Evolutionary conservation across 495 filamentous ascomycete genomes (phyloP).

Genomic region (Letharia lupina): DNA sequence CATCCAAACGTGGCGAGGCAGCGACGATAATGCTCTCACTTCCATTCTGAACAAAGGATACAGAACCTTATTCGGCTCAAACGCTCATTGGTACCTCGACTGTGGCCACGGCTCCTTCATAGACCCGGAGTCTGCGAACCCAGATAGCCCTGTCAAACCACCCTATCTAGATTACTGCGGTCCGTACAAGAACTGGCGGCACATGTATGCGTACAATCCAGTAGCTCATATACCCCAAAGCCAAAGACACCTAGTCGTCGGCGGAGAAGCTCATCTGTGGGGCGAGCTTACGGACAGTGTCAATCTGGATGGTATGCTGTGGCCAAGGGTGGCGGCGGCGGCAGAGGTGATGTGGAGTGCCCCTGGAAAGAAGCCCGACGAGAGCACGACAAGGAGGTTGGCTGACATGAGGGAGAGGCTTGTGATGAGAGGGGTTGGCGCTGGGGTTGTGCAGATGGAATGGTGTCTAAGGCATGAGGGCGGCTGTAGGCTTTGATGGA

Average conservation of each 20-base stretch:
- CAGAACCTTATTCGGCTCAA: conserved; percentile 58
- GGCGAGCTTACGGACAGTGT: conserved; percentile 63
- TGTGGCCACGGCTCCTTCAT: conserved; percentile 34
- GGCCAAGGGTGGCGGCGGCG: conserved; percentile 49
- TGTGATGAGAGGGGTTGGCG: conserved; percentile 53
- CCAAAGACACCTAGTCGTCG: conserved; percentile 53
- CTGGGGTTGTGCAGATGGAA: conserved; percentile 49
- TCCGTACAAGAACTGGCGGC: conserved; percentile 64
- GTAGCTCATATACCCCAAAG: conserved; percentile 46
- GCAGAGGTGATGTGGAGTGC: conserved; percentile 74
- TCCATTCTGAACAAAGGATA: conserved; percentile 47
- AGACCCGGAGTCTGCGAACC: conserved; percentile 17
- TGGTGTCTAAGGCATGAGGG: conserved; percentile 41
- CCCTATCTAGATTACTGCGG: conserved; percentile 71
- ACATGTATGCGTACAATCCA: conserved; percentile 69
- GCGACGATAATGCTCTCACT: conserved; percentile 39
- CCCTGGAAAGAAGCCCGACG: conserved; percentile 53
- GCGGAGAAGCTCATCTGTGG: conserved; percentile 72
- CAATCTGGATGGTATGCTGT: conserved; percentile 45
- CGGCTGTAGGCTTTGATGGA: conserved; percentile 14
- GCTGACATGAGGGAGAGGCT: conserved; percentile 65
- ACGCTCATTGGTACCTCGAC: conserved; percentile 61
- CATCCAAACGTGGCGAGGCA: conserved; percentile 62
- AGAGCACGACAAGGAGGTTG: conserved; percentile 47
- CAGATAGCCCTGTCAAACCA: conserved; percentile 13